Base-by-base conservation (phyloP, 768 basidiomycete species). In the Pisolithus orientalis region DNA sequence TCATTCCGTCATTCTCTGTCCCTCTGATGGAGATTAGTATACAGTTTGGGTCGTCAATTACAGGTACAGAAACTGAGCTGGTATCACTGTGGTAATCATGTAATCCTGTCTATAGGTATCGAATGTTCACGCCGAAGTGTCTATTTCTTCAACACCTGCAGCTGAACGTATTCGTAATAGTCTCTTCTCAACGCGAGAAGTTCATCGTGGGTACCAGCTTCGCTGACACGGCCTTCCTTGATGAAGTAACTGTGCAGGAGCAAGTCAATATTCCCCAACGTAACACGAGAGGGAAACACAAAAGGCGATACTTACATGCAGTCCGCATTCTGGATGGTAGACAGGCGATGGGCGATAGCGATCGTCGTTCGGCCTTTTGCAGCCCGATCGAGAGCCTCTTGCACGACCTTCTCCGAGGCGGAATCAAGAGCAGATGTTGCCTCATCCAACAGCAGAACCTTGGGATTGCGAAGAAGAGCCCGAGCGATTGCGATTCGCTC, bases 261-360 rank as follows among this genome's bases (percentile, higher is more conserved):
- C 13, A 34, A 34, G 34, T 34, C 34, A 14, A 34, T 14, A 34
- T 14, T 14, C 13, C 5, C 11, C 27, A 16, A 47, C 1, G 17
- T 54, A 17, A 57, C 50, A 29, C 16, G 8, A 14, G 25, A 4
- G 14, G 27, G 46, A 4, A 11, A 37, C 39, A 0, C 28, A 5
- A 28, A 5, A 10, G 25, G 38, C 14, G 28, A 28, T 14, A 46
- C 29, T 11, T 67, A 88, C 84, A 96, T 96, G 67, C 82, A 74
- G 66, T 94, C 84, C 11, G 92, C 91, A 59, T 91, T 90, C 68
- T 95, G 91, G 57, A 96, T 94, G 2, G 90, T 93, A 16, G 88
- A 90, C 53, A 99, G 70, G 51, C 96, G 80, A 70, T 98, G 96
- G 2, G 95, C 95, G 55, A 99, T 95, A 13, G 94, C 89, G 53